These are phyloP conservation scores for Discostella pseudostelligera DNA, from an alignment of 108 stramenopile species.

Conservation along the genomic window DNA sequence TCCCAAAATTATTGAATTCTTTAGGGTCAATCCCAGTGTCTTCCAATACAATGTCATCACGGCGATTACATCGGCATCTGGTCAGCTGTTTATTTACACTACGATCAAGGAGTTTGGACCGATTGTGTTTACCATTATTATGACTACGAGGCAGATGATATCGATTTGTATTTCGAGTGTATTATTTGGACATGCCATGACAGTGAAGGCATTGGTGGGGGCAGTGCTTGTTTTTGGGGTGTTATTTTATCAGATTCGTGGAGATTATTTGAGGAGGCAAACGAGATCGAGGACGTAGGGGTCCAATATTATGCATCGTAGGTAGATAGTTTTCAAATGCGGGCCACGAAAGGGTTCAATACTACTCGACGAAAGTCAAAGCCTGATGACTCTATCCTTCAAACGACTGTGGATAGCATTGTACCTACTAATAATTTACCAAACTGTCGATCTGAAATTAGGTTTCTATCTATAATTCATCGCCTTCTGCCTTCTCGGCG, in stretches of 20 bases:
- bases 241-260: slow-evolving; percentile 89
- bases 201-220: slow-evolving; percentile 66
- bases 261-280: slow-evolving; percentile 67
- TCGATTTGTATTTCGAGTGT: slow-evolving; percentile 93
- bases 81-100: slow-evolving; percentile 92
- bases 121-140: slow-evolving; percentile 92
- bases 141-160: slow-evolving; percentile 97
- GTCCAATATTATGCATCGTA: too few species aligned
- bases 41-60: slow-evolving; percentile 93
- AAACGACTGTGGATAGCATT: too few species aligned
- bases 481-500: slow-evolving; percentile 17
- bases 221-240: slow-evolving; percentile 91
- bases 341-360: too few species aligned
- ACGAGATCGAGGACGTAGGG: slow-evolving; percentile 14
- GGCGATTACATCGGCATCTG: slow-evolving; percentile 92
- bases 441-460: too few species aligned
- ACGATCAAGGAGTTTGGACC: slow-evolving; percentile 87
- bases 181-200: slow-evolving; percentile 89
- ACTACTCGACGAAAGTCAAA: too few species aligned
- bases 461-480: slow-evolving; percentile 38
- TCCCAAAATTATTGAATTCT: slow-evolving; percentile 87
- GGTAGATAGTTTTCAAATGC: too few species aligned
- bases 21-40: slow-evolving; percentile 81
- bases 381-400: too few species aligned
- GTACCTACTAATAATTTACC: too few species aligned